A percentile compares a stretch with the other conserved stretches of the same genome.
Evolutionary conservation across 2,329 filamentous ascomycete genomes (phyloP).

Genomic region (Sporothrix pallida): DNA sequence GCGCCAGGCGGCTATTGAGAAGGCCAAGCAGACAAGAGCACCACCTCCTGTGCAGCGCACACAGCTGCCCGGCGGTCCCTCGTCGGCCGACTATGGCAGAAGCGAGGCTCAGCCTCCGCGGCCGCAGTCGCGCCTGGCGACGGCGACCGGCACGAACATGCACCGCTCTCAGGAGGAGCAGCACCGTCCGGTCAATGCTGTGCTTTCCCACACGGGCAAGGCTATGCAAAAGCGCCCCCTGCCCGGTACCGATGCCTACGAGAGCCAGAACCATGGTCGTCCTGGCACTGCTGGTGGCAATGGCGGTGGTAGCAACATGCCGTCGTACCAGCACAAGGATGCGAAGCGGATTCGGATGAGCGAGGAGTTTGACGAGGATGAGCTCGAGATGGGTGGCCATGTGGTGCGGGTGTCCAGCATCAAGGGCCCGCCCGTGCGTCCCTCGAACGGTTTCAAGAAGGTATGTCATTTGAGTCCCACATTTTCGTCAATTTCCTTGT

Average conservation of each 20-base stretch:
- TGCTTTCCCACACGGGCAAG: slow-evolving; percentile 68
- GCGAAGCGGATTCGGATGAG: slow-evolving; percentile 80
- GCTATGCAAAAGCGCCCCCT: slow-evolving; percentile 76
- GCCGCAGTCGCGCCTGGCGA: slow-evolving; percentile 64
- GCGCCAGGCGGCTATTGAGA: slow-evolving; percentile 67
- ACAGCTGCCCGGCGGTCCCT: slow-evolving; percentile 56
- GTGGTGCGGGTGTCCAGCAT: slow-evolving; percentile 64
- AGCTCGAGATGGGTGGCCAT: slow-evolving; percentile 58
- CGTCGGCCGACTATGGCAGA: slow-evolving; percentile 50
- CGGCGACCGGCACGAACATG: slow-evolving; percentile 56
- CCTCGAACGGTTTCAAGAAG: slow-evolving; percentile 73
- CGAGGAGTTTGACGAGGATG: slow-evolving; percentile 70
- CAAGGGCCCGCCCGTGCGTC: slow-evolving; percentile 84
- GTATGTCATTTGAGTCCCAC: slow-evolving; percentile 50
- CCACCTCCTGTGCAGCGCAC: slow-evolving; percentile 65
- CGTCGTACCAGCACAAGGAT: slow-evolving; percentile 72
- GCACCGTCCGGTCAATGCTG: slow-evolving; percentile 64
- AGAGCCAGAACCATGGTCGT: slow-evolving; percentile 31
- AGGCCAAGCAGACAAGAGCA: slow-evolving; percentile 67
- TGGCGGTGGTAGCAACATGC: slow-evolving; percentile 48
- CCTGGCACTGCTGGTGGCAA: slow-evolving; percentile 27
- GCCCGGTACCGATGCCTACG: slow-evolving; percentile 46
- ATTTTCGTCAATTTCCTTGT: neutral
- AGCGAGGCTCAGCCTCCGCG: slow-evolving; percentile 48
- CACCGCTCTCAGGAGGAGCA: slow-evolving; percentile 63